Percentiles rank a stretch among this genome's conserved stretches.
These are phyloP conservation scores for Cytospora mali DNA, from an alignment of 2,329 filamentous ascomycete species.

Conservation along the genomic window DNA sequence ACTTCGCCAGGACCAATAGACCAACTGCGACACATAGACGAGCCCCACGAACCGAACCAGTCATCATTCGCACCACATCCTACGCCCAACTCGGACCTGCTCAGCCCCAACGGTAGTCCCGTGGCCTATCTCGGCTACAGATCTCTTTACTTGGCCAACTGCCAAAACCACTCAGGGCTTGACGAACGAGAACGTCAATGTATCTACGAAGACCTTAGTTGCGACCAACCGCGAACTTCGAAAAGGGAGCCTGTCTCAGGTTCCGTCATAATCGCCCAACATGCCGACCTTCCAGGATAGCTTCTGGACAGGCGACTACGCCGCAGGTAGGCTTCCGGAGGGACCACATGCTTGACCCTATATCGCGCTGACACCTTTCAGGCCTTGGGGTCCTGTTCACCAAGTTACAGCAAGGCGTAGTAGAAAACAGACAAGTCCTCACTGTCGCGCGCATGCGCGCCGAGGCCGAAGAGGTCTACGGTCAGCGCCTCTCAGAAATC, in stretches of 20 bases:
- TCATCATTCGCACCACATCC: conserved; percentile 9
- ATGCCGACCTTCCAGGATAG: conserved; percentile 93
- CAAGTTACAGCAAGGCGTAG: conserved; percentile 94
- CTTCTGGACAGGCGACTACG: conserved; percentile 98
- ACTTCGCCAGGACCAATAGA: conserved; percentile 3
- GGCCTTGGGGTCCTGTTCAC: conserved; percentile 90
- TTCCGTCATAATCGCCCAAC: conserved; percentile 39
- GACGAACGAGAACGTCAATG: conserved; percentile 23
- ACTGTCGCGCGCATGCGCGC: conserved; percentile 92
- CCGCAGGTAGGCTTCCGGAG: conserved; percentile 66
- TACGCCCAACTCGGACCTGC: conserved; percentile 22
- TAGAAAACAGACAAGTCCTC: conserved; percentile 93
- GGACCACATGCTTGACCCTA: conserved; percentile 19
- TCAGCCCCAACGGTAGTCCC: conserved; percentile 25
- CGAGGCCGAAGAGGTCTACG: conserved; percentile 91
- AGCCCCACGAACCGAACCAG: conserved; percentile 20
- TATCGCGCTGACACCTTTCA: conserved; percentile 36
- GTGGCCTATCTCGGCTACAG: conserved; percentile 13
- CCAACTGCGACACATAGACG: conserved; percentile 11
- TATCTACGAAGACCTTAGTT: conserved; percentile 26
- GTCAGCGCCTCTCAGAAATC: conserved; percentile 78
- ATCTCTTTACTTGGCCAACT: neutral
- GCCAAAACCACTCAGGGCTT: neutral
- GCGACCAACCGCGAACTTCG: conserved; percentile 20
- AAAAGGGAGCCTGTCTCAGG: conserved; percentile 21